These are phyloP conservation scores for Haplographium delicatum DNA, from an alignment of 495 filamentous ascomycete genomes.

Conservation along the genomic window DNA sequence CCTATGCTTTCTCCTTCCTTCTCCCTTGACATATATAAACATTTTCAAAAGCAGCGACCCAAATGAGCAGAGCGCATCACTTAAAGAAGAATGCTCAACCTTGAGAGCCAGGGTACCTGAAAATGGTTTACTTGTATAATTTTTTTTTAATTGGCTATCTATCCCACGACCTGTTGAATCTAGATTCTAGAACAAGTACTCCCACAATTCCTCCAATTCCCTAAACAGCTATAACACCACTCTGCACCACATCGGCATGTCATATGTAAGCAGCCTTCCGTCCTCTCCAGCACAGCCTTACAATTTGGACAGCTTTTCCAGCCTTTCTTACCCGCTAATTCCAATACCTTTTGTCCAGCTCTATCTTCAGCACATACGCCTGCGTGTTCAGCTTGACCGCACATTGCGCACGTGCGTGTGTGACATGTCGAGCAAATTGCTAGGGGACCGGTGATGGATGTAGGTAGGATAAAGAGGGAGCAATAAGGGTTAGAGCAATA, in stretches of 20 bases:
- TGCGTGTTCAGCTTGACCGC: slow-evolving; percentile 1
- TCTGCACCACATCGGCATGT: slow-evolving; percentile 44
- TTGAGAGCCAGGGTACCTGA: no score
- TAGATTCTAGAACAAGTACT: slow-evolving; percentile 5
- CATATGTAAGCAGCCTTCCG: slow-evolving; percentile 47
- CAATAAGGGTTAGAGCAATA: slow-evolving; percentile 7
- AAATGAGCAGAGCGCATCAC: no score
- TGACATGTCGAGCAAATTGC: slow-evolving; percentile 9
- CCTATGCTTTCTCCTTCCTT: no score
- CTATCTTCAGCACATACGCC: slow-evolving; percentile 24
- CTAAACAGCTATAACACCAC: slow-evolving; percentile 48
- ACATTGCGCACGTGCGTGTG: slow-evolving; percentile 6
- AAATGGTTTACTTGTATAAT: no score
- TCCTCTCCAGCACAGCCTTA: slow-evolving; percentile 37
- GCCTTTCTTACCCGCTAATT: slow-evolving; percentile 21
- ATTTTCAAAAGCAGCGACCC: no score
- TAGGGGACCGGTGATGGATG: slow-evolving; percentile 1
- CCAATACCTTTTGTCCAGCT: slow-evolving; percentile 16
- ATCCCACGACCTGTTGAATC: not conserved
- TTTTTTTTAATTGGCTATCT: not conserved
- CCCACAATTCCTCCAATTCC: slow-evolving; percentile 14
- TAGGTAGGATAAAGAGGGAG: slow-evolving; percentile 1
- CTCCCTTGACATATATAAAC: no score
- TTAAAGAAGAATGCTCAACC: no score
- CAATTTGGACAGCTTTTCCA: slow-evolving; percentile 40